Evolutionary conservation across 148 eudicot genomes (phyloP), one percentile per base, ranked within the genome.

Genomic region (Nepenthes gracilis): DNA sequence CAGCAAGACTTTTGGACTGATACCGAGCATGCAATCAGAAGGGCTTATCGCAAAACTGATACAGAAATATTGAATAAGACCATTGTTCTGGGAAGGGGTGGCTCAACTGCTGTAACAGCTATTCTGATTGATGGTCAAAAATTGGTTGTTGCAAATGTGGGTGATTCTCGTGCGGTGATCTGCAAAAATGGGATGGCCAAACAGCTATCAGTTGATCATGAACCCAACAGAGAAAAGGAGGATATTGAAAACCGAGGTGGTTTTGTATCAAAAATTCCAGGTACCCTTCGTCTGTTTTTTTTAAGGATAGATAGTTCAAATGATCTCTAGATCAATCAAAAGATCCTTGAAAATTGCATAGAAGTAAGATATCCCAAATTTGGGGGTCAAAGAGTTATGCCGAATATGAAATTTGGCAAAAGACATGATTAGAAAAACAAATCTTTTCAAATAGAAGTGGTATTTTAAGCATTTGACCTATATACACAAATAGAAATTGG

Each of bases 21-120:
- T 52, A 77, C 91, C 1, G 87, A 86, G 70, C 63, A 59, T 32
- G 95, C 98, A 5, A 72, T 88, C 40, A 82, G 76, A 57, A 81
- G 78, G 55, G 96, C 98, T 5, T 93, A 93, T 67, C 85, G 75
- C 9, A 68, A 66, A 13, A 88, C 98, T 1, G 95, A 88, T 69
- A 55, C 74, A 1, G 77, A 71, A 13, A 88, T 92, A 43, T 71
- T 92, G 78, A 74, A 83, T 15, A 86, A 88, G 57, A 77, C 85
- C 36, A 73, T 60, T 12, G 87, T 74, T 60, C 73, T 88, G 72
- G 98, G 95, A n/a, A 80, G 58, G 55, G 98, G 98, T 2, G 98
- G 96, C 33, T 93, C 98, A 14, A 88, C 95, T 37, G 96, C 96
- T 6, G 98, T 93, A 54, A 88, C 95, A 33, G 98, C 91, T n/a